These are phyloP conservation scores for Escovopsis sp. DNA, from an alignment of 2,329 filamentous ascomycete species.

Conservation along the genomic window DNA sequence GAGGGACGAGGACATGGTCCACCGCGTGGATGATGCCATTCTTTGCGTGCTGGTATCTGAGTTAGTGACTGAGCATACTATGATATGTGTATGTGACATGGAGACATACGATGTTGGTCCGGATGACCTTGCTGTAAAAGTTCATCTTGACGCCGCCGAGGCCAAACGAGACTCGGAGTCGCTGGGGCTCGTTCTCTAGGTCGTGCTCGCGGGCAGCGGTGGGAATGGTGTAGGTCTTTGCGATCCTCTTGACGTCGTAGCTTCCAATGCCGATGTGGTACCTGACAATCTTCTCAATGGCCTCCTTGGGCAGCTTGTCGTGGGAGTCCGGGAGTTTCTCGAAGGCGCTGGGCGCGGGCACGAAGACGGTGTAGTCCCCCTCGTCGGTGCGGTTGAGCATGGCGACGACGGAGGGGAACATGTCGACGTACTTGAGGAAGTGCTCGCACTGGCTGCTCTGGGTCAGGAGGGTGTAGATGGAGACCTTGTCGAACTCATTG, in stretches of 20 bases:
- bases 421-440: conserved; percentile 59
- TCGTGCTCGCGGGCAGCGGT: conserved; percentile 44
- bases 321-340: conserved; percentile 38
- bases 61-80: background rate
- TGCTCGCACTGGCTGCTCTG: conserved; percentile 61
- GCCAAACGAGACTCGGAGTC: conserved; percentile 53
- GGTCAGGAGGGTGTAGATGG: conserved; percentile 69
- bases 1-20: conserved; percentile 61
- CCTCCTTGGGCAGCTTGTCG: conserved; percentile 52
- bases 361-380: conserved; percentile 67
- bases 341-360: conserved; percentile 65
- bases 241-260: conserved; percentile 51
- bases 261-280: conserved; percentile 63
- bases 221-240: conserved; percentile 59
- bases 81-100: background rate
- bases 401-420: conserved; percentile 56
- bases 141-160: conserved; percentile 55
- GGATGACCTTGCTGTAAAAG: conserved; percentile 58
- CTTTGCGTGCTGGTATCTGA: conserved; percentile 39
- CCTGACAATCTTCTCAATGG: conserved; percentile 50
- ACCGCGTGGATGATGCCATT: conserved; percentile 76
- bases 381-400: conserved; percentile 57
- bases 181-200: conserved; percentile 54
- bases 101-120: conserved; percentile 49
- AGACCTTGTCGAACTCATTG: conserved; percentile 18